A percentile compares a stretch with the other conserved stretches of the same genome.
Conservation (phyloP, 2,329 filamentous ascomycete species). For the Sporothrix curviconia region DNA sequence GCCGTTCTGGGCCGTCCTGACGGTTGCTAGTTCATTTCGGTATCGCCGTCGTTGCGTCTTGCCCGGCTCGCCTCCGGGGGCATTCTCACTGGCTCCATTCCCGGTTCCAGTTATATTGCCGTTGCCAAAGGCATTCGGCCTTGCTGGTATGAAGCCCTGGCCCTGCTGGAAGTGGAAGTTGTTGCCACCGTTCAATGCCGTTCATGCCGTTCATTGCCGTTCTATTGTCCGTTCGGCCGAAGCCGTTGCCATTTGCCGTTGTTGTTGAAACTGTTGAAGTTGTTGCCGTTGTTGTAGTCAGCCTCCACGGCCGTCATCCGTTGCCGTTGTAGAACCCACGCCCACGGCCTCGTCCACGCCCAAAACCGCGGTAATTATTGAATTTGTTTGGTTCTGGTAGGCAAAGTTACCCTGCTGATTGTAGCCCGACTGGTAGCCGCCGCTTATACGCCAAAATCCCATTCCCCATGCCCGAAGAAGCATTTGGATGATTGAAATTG, state of each 20-base stretch:
- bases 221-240: neutral
- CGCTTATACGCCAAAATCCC: conserved; percentile 77
- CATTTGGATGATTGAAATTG: conserved; percentile 84
- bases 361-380: conserved; percentile 72
- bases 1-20: neutral
- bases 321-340: conserved; percentile 53
- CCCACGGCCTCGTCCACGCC: conserved; percentile 58
- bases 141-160: conserved; percentile 5
- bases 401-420: conserved; percentile 82
- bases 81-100: neutral
- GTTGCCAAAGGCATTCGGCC: neutral
- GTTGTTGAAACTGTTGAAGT: conserved; percentile 23
- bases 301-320: conserved; percentile 46
- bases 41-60: neutral
- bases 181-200: neutral
- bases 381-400: conserved; percentile 56
- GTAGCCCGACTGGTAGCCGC: conserved; percentile 70
- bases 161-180: conserved; percentile 2
- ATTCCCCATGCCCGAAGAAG: conserved; percentile 70
- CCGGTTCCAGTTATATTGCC: neutral
- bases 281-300: conserved; percentile 35
- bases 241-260: conserved; percentile 6
- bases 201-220: conserved; percentile 1
- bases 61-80: neutral
- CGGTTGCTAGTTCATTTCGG: too few relatives aligned